Evolutionary conservation across 164 flowering plant species (phyloP), one percentile per base, ranked within the genome.

Genomic region (Chloranthus sessilifolius): DNA sequence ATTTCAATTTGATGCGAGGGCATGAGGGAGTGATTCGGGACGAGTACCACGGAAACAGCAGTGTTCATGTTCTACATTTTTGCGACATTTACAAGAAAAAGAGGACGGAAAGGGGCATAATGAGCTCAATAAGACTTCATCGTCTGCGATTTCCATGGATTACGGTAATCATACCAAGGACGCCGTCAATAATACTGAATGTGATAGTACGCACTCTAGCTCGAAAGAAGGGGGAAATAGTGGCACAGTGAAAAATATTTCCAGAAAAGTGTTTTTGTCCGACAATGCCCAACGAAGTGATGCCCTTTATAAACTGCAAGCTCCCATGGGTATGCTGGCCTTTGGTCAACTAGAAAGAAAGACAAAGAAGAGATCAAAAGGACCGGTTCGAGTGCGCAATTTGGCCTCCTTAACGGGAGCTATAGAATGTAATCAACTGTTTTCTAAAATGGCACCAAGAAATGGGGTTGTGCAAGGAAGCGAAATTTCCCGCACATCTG

Each of bases 71-170:
- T 24, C 27, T 62, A 41, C 50, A 54, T 41, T 67, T 75, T 67
- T 72, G 82, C 24, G 72, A 55, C 20, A 70, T 73, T 25, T 38
- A 31, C 62, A 80, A 78, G 74, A 80, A 64, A 61, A 77, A 61
- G 68, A 76, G 83, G 64, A 74, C 71, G 2, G 83, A 71, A 38
- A 73, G 46, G 67, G 19, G 36, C 60, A 67, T 11, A 35, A 37
- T 34, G 28, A 53, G 19, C 21, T 37, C 28, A 37, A 49, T 50
- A 56, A 70, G 3, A 60, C 61, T 56, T 38, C 52, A 28, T 53
- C 56, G 7, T 33, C 61, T 25, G 17, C 59, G 3, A 1, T 21
- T 8, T 28, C 42, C 3, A 17, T 50, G 16, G 60, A 50, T 62
- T n/a, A n/a, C n/a, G n/a, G n/a, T n/a, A n/a, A n/a, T n/a, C n/a